Evolutionary conservation across 2,329 filamentous ascomycete genomes (phyloP).

Genomic region (Colletotrichum echinochloae): DNA sequence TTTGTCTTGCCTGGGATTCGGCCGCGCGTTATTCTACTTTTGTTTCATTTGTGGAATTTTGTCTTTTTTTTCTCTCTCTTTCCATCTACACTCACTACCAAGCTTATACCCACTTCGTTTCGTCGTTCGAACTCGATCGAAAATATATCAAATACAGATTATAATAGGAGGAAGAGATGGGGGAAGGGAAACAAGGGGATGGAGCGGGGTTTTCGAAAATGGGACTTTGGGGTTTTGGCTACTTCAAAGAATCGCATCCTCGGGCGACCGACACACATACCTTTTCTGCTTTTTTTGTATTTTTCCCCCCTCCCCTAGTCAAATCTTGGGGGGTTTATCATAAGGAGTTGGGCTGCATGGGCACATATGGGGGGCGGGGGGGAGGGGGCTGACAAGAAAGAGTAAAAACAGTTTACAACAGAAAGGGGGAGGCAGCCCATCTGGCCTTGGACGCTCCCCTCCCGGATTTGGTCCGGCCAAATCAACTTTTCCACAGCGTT

Average conservation of each 20-base stretch:
- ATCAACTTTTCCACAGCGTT: slow-evolving; percentile 18
- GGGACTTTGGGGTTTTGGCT: slow-evolving; percentile 20
- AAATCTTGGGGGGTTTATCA: slow-evolving; percentile 7
- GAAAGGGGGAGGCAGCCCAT: background rate
- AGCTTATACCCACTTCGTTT: slow-evolving; percentile 36
- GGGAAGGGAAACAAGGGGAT: background rate
- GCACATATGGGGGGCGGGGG: background rate
- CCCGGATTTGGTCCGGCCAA: background rate
- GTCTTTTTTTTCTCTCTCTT: background rate
- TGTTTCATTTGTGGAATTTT: background rate
- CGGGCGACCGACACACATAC: slow-evolving; percentile 38
- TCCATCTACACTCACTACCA: slow-evolving; percentile 24
- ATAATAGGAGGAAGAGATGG: slow-evolving; percentile 27
- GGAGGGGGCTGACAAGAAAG: slow-evolving; percentile 9
- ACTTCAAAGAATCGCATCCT: slow-evolving; percentile 40
- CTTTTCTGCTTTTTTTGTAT: background rate
- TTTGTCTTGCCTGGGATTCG: background rate
- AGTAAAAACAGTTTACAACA: slow-evolving; percentile 19
- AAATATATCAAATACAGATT: slow-evolving; percentile 29
- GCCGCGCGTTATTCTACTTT: background rate
- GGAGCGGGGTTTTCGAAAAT: slow-evolving; percentile 6
- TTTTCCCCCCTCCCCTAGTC: background rate
- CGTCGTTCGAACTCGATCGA: slow-evolving; percentile 21
- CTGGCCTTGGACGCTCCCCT: background rate
- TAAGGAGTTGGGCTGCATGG: background rate